phyloP scores from a whole-genome alignment of 2,329 filamentous ascomycete species.

The Tolypocladium sp. region DNA sequence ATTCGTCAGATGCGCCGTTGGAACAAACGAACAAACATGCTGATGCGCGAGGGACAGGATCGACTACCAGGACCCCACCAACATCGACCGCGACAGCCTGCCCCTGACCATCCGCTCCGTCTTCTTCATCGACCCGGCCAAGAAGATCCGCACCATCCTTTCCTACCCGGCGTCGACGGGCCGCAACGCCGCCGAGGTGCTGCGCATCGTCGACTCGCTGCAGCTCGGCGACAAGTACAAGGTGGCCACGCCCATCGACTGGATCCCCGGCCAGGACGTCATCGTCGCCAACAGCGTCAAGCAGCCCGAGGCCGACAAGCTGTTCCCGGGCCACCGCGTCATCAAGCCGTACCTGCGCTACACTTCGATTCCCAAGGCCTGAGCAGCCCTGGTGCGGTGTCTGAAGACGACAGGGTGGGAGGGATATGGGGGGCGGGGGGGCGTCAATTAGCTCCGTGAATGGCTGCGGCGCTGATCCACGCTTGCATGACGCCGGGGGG shows the following conservation, averaged over 20 bases:
- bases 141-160: slow-evolving; percentile 88
- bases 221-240: slow-evolving; percentile 83
- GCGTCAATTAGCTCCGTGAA: not conserved
- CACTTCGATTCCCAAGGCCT: slow-evolving; percentile 54
- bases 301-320: slow-evolving; percentile 76
- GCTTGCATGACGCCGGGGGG: not conserved
- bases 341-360: slow-evolving; percentile 69
- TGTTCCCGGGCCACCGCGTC: slow-evolving; percentile 69
- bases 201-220: slow-evolving; percentile 70
- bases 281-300: slow-evolving; percentile 79
- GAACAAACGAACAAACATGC: too few relatives aligned
- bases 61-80: slow-evolving; percentile 72
- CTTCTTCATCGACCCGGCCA: slow-evolving; percentile 88
- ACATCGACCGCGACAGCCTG: slow-evolving; percentile 72
- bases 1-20: too few relatives aligned
- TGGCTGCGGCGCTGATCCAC: not conserved
- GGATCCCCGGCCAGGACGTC: slow-evolving; percentile 81
- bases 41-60: slow-evolving; percentile 36
- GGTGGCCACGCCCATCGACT: slow-evolving; percentile 84
- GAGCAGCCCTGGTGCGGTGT: slow-evolving; percentile 6
- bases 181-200: slow-evolving; percentile 70
- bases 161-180: slow-evolving; percentile 88
- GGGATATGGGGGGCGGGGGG: too few relatives aligned
- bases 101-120: slow-evolving; percentile 93
- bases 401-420: not conserved